Evolutionary conservation across 306 rosid genomes (phyloP), one percentile per base, ranked within the genome.

Genomic region (Pachyrhizus erosus): DNA sequence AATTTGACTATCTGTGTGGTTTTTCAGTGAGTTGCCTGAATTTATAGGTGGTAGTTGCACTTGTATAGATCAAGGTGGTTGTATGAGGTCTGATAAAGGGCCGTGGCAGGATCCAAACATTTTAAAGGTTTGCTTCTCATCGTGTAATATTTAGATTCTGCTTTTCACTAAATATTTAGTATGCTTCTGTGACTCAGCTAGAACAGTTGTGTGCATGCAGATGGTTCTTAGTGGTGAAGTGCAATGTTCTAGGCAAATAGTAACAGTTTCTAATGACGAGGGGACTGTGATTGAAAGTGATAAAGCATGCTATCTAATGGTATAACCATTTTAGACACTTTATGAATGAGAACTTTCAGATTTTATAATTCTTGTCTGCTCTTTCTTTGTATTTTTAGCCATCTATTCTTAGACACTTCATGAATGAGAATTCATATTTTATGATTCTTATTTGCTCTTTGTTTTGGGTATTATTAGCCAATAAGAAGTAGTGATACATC

Each of bases 51-150:
- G 98, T 77, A 86, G 37, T 78, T 95, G 98, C 82, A 90, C 88
- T 66, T 95, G 98, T 85, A 81, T 84, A 48, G 90, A 89, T 55
- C 89, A 87, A 76, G 97, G 93, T 31, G 96, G 97, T 68, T 95
- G 98, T 76, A 90, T 89, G 97, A 85, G 84, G 79, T 93, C 97
- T 43, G 94, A 95, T 83, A 93, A 90, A 80, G 98, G 98, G 73
- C 98, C 98, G 18, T 95, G 98, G 98, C 89, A 86, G 54, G 97
- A 95, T 76, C 92, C 95, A 29, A 78, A 87, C 61, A 87, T 95
- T 86, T 79, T 95, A 55, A 87, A 93, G 98, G 98, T 94, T 83
- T 65, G 71, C 31, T 43, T 79, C 26, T 78, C 33, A 61, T 76
- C 52, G 29, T 72, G 61, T 54, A 73, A 23, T 40, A 46, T 55